Evolutionary conservation across 441 rosid genomes (phyloP), one percentile per base, ranked within the genome.

Genomic region (Populus hybrid): DNA sequence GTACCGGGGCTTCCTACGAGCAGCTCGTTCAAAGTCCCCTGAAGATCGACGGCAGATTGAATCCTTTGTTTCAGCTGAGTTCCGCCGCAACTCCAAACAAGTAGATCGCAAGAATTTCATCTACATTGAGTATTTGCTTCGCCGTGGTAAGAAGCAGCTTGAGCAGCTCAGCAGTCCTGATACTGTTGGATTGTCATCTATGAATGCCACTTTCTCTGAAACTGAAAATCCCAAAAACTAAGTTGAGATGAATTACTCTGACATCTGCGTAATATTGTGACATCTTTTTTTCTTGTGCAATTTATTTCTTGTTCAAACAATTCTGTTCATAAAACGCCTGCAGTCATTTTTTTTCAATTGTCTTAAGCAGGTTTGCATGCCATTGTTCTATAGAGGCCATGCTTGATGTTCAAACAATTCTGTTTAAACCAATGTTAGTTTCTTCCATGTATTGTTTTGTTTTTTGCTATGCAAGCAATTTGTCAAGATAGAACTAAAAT

Each of bases 51-150:
- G 30, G 35, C 82, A 74, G 75, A 87, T 92, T 74, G 90, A 90
- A 82, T 83, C 85, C 72, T 74, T 94, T 14, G 98, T 95, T 21
- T 85, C 96, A 3, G 76, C 83, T 1, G 94, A 93, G 84, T 95
- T 95, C 73, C 92, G 89, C 68, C 86, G 78, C 63, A 87, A 90
- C 72, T 88, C 97, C 18, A 83, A 76, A 74, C 83, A 90, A 82
- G 87, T 94, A 8, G 98, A 95, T 80, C 91, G 89, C 70, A 94
- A 91, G 85, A 95, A 89, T 74, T 95, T 95, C 72, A 81, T 88
- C 78, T 83, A 91, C 84, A 86, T 94, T 2, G 97, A 95, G 86
- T 94, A 94, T 82, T 83, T 94, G 86, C 86, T 92, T 79, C 92
- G 91, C 50, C 91, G 90, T 46, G 97, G 97, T 28, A 87, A 78